Percentiles rank a stretch among this genome's conserved stretches.
phyloP scores from a whole-genome alignment of 768 basidiomycete species.

The Suillus americanus region DNA sequence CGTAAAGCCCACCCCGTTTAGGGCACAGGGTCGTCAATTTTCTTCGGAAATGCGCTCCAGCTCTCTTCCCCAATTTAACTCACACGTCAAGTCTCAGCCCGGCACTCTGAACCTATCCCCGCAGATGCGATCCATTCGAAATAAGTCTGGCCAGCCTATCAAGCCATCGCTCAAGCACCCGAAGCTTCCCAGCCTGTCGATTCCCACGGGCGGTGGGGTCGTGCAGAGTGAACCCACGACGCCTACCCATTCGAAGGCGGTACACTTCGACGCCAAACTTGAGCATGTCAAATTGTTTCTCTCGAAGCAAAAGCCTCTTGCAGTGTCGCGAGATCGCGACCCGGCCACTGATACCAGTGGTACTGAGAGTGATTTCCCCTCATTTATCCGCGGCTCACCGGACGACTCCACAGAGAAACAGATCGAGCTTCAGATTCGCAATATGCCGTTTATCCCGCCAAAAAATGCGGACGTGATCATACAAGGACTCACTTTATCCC shows the following conservation, averaged over 20 bases:
- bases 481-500: conserved; percentile 52
- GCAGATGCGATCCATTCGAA: conserved; percentile 58
- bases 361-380: conserved; percentile 75
- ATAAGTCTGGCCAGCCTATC: conserved; percentile 93
- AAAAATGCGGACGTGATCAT: conserved; percentile 47
- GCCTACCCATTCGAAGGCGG: conserved; percentile 76
- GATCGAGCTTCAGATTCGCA: conserved; percentile 62
- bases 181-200: conserved; percentile 51
- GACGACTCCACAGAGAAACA: conserved; percentile 34
- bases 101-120: not conserved
- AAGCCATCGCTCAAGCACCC: conserved; percentile 86
- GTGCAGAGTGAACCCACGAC: conserved; percentile 80
- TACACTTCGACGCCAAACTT: conserved; percentile 90
- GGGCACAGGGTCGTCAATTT: conserved; percentile 17
- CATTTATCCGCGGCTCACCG: conserved; percentile 56
- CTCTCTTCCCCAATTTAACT: not conserved
- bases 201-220: conserved; percentile 47
- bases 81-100: conserved; percentile 1
- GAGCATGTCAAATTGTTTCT: conserved; percentile 95
- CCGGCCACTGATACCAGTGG: conserved; percentile 82
- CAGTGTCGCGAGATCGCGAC: conserved; percentile 88
- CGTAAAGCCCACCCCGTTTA: conserved; percentile 8
- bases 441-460: conserved; percentile 55
- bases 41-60: conserved; percentile 20
- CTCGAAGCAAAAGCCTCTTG: conserved; percentile 91